Base-by-base conservation (phyloP, 2,329 filamentous ascomycete species). In the Arthrocladium fulminans region DNA sequence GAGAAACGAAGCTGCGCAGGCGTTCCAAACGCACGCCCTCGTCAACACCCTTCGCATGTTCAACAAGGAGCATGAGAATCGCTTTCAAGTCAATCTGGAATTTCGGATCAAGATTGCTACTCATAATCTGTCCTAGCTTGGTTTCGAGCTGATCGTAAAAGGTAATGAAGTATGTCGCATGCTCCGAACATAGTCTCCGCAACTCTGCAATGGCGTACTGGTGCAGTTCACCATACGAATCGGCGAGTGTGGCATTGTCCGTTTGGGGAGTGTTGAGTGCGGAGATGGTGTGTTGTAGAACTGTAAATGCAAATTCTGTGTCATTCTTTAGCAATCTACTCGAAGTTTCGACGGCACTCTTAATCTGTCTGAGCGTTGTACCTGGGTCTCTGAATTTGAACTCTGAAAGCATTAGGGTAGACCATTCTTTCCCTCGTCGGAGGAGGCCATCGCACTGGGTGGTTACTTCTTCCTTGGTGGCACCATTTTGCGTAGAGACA, bases 31-130 rank as follows among this genome's bases (percentile, higher is more conserved):
- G 85, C 29, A 79, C 68, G n/a, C 74, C 73, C 15, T 77, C 74
- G 55, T 94, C 83, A 27, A 97, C 75, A 37, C 80, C 81, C 19
- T 76, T 82, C 29, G 88, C 82, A 51, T 92, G 87, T 65, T 97
- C 90, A 79, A 92, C 83, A 53, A 98, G 92, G 51, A 94, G 92
- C 63, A 98, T 94, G 1, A 97, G 73, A 54, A 97, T 90, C 8
- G 88, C 90, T 57, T 82, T 86, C 60, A 94, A 89, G 1, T 89
- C 87, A 60, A 92, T 83, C 49, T 86, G 81, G 25, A 89, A 79
- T 61, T 89, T 88, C 59, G 90, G 84, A 60, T 96, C 90, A 24
- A 85, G 69, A 47, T 77, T 76, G 24, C 84, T 80, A 41, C 85
- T 79, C 53, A 80, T 74, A 71, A 94, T 81, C 63, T 90, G 84